Evolutionary conservation across 306 rosid species (phyloP).

Genomic region (Malus sieversii): DNA sequence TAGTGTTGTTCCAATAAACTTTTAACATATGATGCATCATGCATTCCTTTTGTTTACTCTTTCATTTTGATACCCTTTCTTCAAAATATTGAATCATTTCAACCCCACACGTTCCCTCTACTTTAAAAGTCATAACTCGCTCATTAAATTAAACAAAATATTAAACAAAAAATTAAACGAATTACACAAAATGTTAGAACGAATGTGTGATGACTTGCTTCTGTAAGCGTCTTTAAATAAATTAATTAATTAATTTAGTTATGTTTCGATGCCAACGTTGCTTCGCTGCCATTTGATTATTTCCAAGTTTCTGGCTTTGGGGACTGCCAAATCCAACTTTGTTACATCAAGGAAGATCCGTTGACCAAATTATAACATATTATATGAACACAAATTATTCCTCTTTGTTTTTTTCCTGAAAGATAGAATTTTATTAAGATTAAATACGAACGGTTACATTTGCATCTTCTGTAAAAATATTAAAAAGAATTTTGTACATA

Average conservation of each 20-base stretch:
- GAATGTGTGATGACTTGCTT: constrained; percentile 2
- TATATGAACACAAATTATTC: not conserved
- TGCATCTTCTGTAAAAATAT: too few relatives aligned
- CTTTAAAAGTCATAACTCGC: not conserved
- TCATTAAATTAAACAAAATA: not conserved
- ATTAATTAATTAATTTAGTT: not conserved
- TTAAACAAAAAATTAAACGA: not conserved
- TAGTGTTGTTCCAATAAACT: not conserved
- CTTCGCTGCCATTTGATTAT: not conserved
- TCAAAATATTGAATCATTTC: not conserved
- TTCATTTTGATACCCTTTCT: not conserved
- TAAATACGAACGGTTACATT: too few relatives aligned
- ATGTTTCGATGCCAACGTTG: not conserved
- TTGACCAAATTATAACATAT: not conserved
- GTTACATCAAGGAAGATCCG: not conserved
- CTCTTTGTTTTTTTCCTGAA: too few relatives aligned
- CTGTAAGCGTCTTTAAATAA: not conserved
- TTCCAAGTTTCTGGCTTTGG: not conserved
- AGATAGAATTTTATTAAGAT: too few relatives aligned
- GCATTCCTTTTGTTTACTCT: not conserved
- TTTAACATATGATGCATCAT: not conserved
- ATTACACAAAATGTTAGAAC: not conserved
- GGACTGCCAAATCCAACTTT: not conserved
- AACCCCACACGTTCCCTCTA: not conserved
- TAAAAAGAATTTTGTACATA: too few relatives aligned